Base-by-base conservation (phyloP, 1,139 yeast genomes). In the Meyerozyma athensensis region DNA sequence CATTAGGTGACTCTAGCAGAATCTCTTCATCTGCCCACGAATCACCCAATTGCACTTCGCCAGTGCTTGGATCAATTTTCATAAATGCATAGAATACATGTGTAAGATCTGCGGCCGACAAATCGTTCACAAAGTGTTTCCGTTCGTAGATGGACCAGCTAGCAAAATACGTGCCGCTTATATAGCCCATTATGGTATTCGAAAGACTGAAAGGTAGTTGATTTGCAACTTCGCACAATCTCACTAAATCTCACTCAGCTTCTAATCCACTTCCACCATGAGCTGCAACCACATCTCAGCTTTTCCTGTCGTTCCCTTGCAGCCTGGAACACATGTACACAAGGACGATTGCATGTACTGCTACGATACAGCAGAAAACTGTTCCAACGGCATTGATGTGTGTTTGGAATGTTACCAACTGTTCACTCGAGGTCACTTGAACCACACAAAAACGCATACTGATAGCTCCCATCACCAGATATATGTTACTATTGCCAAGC, bases 311-410 rank as follows among this genome's bases (percentile, higher is more conserved):
- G 51, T 55, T 5, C 39, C 10, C 10, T 34, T 5, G 20, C 41
- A n/a, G 19, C 39, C 47, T 4, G 43, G 49, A 30, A 43, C 62
- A 42, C 56, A 62, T 7, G 77, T 87, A 14, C 81, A 77, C 58
- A 86, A 86, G 53, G 96, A 86, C 58, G 95, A 86, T 44, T 86
- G 96, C 50, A 81, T 82, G 69, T 86, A 73, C 63, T 79, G 84
- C 36, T 87, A 85, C 53, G 90, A 81, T 45, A 81, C 86, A 0
- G 77, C 89, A 17, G 82, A 79, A 42, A 79, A 81, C 53, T 65
- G 59, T 36, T 58, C 58, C 0, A 47, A 59, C 8, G 95, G 96
- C 0, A 54, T 87, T 16, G 94, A 84, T 53, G 79, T 86, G 18
- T 87, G 95, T 46, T 65, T 87, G 40, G 52, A 61, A 8, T 79